Percentiles rank a stretch among this genome's conserved stretches.
Conservation (phyloP, 2,329 filamentous ascomycete genomes). For the Calycina marina region DNA sequence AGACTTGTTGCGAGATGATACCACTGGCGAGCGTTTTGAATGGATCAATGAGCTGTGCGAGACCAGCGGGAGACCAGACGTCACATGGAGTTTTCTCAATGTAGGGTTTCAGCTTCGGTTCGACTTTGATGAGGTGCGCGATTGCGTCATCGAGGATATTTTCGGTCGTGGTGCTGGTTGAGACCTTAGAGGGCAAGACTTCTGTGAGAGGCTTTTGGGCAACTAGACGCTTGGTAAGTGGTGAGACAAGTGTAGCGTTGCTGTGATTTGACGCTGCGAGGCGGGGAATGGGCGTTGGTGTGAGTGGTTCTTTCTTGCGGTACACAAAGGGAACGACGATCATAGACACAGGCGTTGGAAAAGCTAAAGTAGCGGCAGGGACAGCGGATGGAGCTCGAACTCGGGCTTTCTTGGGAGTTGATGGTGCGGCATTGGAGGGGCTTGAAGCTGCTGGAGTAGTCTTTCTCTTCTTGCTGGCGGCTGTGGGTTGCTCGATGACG, state of each 20-base stretch:
- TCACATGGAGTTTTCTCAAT: constrained; percentile 63
- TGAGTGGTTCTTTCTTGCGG: constrained; percentile 1
- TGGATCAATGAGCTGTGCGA: constrained; percentile 78
- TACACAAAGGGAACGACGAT: background rate
- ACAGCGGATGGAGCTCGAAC: constrained; percentile 24
- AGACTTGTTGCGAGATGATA: constrained; percentile 95
- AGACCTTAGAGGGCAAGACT: constrained; percentile 40
- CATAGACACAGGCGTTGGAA: constrained; percentile 28
- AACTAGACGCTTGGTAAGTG: constrained; percentile 50
- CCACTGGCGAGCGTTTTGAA: constrained; percentile 72
- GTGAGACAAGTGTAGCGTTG: constrained; percentile 59
- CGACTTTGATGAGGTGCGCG: constrained; percentile 57
- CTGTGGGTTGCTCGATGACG: too few relatives aligned
- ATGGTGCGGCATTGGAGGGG: constrained; percentile 7
- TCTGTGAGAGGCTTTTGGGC: constrained; percentile 33
- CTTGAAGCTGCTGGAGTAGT: constrained; percentile 8
- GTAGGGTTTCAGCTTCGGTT: constrained; percentile 55
- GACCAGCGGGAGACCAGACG: constrained; percentile 65
- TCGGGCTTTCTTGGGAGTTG: constrained; percentile 19
- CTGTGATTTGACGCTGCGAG: constrained; percentile 49
- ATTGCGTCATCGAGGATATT: constrained; percentile 64
- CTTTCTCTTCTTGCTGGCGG: constrained; percentile 17
- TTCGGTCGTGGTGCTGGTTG: constrained; percentile 37
- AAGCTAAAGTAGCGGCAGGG: constrained; percentile 34
- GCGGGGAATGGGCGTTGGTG: constrained; percentile 24